phyloP scores from a whole-genome alignment of 495 filamentous ascomycete species.

The Xylaria cubensis region DNA sequence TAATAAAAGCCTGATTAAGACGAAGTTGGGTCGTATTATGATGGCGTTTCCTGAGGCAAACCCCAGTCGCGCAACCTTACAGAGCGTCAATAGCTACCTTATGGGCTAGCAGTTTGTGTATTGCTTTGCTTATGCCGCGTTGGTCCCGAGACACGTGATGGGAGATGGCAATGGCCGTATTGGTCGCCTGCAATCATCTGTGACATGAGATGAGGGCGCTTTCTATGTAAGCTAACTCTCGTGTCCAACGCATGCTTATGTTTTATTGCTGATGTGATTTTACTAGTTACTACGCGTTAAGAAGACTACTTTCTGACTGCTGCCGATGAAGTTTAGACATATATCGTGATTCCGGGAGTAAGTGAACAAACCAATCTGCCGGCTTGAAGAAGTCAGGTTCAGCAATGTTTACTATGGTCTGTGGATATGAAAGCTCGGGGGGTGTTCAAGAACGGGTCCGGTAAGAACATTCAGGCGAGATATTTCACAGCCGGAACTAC shows the following conservation, averaged over 20 bases:
- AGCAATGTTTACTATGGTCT: too few species aligned
- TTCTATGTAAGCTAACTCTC: background rate
- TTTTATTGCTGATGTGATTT: background rate
- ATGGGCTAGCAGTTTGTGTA: constrained; percentile 59
- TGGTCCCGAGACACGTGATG: background rate
- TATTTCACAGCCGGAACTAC: background rate
- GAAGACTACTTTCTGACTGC: background rate
- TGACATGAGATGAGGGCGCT: background rate
- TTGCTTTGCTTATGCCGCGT: background rate
- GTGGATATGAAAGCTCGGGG: background rate
- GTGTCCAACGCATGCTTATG: background rate
- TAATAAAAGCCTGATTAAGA: constrained; percentile 78
- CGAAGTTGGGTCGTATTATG: constrained; percentile 78
- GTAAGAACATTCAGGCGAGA: background rate
- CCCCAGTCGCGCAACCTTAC: constrained; percentile 79
- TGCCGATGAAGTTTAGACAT: too few species aligned
- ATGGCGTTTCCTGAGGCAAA: constrained; percentile 75
- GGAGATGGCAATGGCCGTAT: background rate
- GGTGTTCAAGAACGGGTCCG: background rate
- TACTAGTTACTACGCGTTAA: background rate
- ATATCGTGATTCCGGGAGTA: too few species aligned
- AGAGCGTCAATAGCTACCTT: constrained; percentile 86
- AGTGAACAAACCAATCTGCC: too few species aligned
- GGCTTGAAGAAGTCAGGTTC: too few species aligned
- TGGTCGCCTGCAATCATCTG: background rate